Conservation (phyloP, 169 alveolate species). For the Eimeria praecox region DNA sequence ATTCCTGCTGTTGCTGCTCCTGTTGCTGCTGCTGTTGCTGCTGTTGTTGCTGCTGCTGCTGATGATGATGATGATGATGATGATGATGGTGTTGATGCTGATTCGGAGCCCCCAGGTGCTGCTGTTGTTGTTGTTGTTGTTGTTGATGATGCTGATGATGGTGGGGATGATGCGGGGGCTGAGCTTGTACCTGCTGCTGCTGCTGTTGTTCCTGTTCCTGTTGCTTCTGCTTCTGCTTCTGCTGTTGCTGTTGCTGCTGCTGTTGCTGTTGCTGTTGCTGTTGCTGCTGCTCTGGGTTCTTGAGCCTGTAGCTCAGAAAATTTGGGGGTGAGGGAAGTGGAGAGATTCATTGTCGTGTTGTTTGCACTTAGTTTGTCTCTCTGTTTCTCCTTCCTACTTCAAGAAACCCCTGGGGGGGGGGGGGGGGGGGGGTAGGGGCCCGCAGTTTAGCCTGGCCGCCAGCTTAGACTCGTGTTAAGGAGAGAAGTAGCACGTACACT, state of each 20-base stretch:
- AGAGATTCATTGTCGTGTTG: neutral
- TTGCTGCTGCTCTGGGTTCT: neutral
- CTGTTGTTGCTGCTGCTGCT: neutral
- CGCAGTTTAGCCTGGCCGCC: too few relatives aligned
- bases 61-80: neutral
- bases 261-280: neutral
- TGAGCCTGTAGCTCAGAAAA: neutral
- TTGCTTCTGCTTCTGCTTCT: neutral
- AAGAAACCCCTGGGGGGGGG: too few relatives aligned
- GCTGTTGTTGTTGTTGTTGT: neutral
- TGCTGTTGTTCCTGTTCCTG: neutral
- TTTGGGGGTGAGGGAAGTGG: neutral
- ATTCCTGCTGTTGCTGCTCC: neutral
- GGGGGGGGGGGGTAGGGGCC: too few relatives aligned
- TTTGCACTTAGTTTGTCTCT: neutral
- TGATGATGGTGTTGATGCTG: neutral
- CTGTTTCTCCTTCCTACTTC: slow-evolving; percentile 86
- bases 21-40: neutral
- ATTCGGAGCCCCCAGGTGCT: too few relatives aligned
- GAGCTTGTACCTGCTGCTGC: too few relatives aligned
- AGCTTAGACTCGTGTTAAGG: too few relatives aligned
- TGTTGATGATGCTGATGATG: neutral
- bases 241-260: neutral
- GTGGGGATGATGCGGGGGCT: too few relatives aligned
- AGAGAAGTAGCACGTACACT: too few relatives aligned